A percentile compares a stretch with the other conserved stretches of the same genome.
Evolutionary conservation across 352 stramenopile genomes (phyloP).

Genomic region (Halophytophthora batemanensis): DNA sequence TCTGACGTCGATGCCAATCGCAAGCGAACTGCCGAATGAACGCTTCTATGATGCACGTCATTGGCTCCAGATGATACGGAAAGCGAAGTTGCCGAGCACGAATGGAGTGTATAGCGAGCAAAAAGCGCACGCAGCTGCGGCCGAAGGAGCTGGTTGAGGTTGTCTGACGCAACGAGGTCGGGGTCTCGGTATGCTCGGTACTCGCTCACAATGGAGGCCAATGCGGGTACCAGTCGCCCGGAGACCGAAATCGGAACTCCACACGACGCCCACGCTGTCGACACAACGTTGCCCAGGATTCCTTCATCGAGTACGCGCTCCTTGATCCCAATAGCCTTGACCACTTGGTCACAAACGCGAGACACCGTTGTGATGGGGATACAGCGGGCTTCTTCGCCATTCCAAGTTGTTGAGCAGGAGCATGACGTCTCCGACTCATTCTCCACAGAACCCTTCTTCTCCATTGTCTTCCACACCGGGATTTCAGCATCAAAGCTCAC

Average conservation of each 20-base stretch:
- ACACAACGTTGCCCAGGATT: slow-evolving; percentile 34
- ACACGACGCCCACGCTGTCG: slow-evolving; percentile 24
- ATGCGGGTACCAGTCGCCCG: slow-evolving; percentile 15
- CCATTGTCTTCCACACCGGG: slow-evolving; percentile 63
- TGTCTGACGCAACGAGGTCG: slow-evolving; percentile 33
- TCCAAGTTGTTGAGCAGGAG: slow-evolving; percentile 38
- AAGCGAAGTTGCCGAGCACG: slow-evolving; percentile 29
- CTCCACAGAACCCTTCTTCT: slow-evolving; percentile 11
- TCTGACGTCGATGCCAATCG: slow-evolving; percentile 23
- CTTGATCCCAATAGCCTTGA: slow-evolving; percentile 37
- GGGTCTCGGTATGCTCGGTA: slow-evolving; percentile 41
- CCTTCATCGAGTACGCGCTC: slow-evolving; percentile 43
- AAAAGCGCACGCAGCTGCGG: slow-evolving; percentile 39
- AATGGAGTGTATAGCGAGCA: slow-evolving; percentile 33
- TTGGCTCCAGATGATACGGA: slow-evolving; percentile 11
- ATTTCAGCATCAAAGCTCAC: slow-evolving; percentile 60
- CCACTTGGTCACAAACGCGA: slow-evolving; percentile 32
- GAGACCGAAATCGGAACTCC: slow-evolving; percentile 17
- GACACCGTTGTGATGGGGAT: slow-evolving; percentile 26
- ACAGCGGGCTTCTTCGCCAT: slow-evolving; percentile 25
- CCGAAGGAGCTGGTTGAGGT: slow-evolving; percentile 40
- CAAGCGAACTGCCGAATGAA: slow-evolving; percentile 64
- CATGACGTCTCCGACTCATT: slow-evolving; percentile 19
- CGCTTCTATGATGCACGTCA: slow-evolving; percentile 44
- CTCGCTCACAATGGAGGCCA: slow-evolving; percentile 22